Evolutionary conservation across 192 early-diverging fungal species (phyloP), one percentile per base, ranked within the genome.

Genomic region (Backusella parvicylindrica): DNA sequence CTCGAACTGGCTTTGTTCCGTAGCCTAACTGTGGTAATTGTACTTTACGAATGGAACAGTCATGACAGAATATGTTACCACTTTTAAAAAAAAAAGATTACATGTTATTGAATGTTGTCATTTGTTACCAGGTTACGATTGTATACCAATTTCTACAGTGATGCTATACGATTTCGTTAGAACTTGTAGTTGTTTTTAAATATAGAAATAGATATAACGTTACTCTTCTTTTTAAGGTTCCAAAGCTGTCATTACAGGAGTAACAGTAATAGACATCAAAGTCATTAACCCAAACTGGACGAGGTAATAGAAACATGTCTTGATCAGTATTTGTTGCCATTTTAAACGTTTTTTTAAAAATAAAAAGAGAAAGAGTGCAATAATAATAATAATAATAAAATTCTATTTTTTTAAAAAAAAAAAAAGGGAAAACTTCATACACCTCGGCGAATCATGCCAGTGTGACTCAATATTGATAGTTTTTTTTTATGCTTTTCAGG

Each of bases 91-190:
- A 47, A 47, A n/a, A n/a, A 6, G 6, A 47, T 47, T 5, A 6
- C 18, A 47, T 53, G 11, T 23, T 71, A 18, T 65, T 41, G 1
- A 16, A 40, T 53, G 40, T 13, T 35, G n/a, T 35, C 9, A 68
- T 23, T 37, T 35, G 3, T 37, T 9, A 36, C n/a, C n/a, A n/a
- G n/a, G n/a, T n/a, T n/a, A n/a, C n/a, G n/a, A 38, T 38, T 37
- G 18, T 16, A 16, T 83, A 89, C 88, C 88, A 89, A 77, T 87
- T 85, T 41, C 88, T 78, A 70, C 88, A 89, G 65, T 89, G 88
- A 80, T 89, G 88, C 88, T 89, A 38, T 9, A 53, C 8, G 11
- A 47, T 4, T 6, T 56, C 11, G 12, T 37, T 35, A 66, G 13
- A 31, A 30, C n/a, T 23, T 36, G 11, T 13, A 6, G 69, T 18